Evolutionary conservation across 371 early-diverging fungal species (phyloP).

Genomic region (Mucor racemosus): DNA sequence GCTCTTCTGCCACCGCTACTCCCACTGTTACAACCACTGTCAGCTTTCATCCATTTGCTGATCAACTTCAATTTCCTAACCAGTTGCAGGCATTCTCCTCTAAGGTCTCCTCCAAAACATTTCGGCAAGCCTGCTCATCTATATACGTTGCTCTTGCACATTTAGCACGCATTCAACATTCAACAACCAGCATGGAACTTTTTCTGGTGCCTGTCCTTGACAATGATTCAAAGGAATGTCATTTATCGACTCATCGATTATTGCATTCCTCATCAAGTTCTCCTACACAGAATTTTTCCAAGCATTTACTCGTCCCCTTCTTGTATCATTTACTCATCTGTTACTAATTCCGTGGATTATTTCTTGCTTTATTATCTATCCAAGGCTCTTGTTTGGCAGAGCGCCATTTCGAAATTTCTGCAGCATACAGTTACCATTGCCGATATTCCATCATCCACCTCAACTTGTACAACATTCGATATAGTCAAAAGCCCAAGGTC

Average conservation of each 20-base stretch:
- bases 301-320: not conserved
- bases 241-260: not conserved
- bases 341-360: not conserved
- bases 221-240: not conserved
- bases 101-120: not conserved
- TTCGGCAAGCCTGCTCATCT: not conserved
- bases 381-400: not conserved
- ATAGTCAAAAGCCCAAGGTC: not conserved
- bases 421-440: not conserved
- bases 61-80: not conserved
- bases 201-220: not conserved
- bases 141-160: not conserved
- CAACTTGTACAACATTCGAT: not conserved
- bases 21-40: not conserved
- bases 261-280: not conserved
- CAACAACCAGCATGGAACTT: no score
- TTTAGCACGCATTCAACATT: not conserved
- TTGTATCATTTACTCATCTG: not conserved
- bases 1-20: not conserved
- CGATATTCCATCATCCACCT: not conserved
- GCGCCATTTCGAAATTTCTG: not conserved
- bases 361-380: not conserved
- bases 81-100: not conserved
- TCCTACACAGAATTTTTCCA: not conserved
- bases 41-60: not conserved